Evolutionary conservation across 148 eudicot genomes (phyloP).

Genomic region (Selenicereus undatus): DNA sequence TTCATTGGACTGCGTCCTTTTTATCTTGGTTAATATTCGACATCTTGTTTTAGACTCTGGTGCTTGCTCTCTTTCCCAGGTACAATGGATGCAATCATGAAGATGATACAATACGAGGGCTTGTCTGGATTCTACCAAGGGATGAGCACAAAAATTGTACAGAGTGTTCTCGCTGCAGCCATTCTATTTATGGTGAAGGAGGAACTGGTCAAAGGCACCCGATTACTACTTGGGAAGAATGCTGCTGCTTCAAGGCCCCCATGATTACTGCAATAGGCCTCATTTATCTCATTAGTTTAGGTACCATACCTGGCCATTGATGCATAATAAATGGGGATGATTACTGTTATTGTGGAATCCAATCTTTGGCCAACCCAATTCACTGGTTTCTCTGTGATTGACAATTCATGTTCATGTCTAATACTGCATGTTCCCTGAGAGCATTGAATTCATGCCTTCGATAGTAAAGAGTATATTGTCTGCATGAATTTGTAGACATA

Average conservation of each 20-base stretch:
- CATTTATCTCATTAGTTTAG: neutral
- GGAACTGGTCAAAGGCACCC: constrained; percentile 69
- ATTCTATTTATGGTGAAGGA: constrained; percentile 93
- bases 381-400: neutral
- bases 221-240: constrained; percentile 54
- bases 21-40: too few species aligned
- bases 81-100: constrained; percentile 70
- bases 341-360: neutral
- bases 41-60: neutral
- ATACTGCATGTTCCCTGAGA: neutral
- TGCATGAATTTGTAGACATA: neutral
- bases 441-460: neutral
- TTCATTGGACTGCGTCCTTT: neutral
- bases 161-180: constrained; percentile 94
- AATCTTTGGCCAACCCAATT: neutral
- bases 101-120: constrained; percentile 82
- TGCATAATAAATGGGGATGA: neutral
- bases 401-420: neutral
- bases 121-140: constrained; percentile 83
- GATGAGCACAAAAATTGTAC: constrained; percentile 92
- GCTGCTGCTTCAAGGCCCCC: constrained; percentile 33
- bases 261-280: neutral
- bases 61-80: constrained; percentile 36
- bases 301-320: neutral
- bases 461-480: neutral